A percentile compares a stretch with the other conserved stretches of the same genome.
Conservation (phyloP, 176 grass and related monocot species). For the Canna indica region DNA sequence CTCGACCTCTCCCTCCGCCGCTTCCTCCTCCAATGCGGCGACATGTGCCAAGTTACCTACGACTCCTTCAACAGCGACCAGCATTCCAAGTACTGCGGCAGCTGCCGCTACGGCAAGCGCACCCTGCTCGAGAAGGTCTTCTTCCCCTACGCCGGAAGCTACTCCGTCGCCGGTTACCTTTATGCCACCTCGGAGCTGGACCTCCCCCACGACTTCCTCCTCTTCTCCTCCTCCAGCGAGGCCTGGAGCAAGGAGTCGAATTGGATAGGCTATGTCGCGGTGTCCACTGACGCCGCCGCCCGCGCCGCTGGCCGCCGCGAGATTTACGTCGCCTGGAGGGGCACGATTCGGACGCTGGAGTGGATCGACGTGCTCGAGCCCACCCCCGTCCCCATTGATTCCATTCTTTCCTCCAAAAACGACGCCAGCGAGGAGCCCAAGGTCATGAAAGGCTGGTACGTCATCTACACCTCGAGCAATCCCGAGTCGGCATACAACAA, state of each 20-base stretch:
- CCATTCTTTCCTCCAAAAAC: constrained; percentile 32
- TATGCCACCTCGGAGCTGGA: constrained; percentile 47
- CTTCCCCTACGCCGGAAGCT: constrained; percentile 40
- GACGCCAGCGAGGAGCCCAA: constrained; percentile 10
- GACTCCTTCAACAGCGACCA: constrained; percentile 73
- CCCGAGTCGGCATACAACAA: constrained; percentile 48
- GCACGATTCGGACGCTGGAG: constrained; percentile 74
- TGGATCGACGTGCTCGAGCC: constrained; percentile 66
- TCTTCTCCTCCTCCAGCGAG: constrained; percentile 47
- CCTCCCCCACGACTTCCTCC: constrained; percentile 40
- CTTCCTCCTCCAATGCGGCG: constrained; percentile 71
- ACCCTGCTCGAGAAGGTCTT: constrained; percentile 34
- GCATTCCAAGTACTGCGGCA: constrained; percentile 59
- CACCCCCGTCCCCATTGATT: constrained; percentile 37
- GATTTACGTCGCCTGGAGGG: constrained; percentile 66
- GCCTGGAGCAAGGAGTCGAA: constrained; percentile 95
- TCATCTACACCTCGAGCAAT: constrained; percentile 64
- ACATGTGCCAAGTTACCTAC: constrained; percentile 82
- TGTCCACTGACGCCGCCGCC: constrained; percentile 45
- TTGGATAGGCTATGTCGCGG: constrained; percentile 76
- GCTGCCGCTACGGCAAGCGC: constrained; percentile 58
- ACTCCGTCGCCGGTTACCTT: constrained; percentile 45
- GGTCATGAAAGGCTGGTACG: constrained; percentile 84
- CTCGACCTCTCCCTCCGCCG: constrained; percentile 59
- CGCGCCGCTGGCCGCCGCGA: constrained; percentile 49